Evolutionary conservation across 208 protist species (phyloP).

Genomic region (Leishmania arabica): DNA sequence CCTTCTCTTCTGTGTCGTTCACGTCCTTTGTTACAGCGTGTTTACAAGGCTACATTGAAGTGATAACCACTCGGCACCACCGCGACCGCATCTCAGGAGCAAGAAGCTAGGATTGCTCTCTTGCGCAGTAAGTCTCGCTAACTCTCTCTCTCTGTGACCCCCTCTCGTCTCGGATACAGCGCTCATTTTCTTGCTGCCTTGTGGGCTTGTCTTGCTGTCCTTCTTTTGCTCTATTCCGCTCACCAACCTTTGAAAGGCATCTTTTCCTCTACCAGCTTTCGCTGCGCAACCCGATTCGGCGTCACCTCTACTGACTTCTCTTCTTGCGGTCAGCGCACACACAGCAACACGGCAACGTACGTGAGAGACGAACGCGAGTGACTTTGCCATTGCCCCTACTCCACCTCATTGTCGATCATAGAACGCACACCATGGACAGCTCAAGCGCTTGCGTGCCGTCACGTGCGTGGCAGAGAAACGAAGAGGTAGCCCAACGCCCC

Average conservation of each 20-base stretch:
- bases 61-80: not conserved
- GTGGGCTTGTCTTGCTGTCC: not conserved
- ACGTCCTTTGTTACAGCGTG: not conserved
- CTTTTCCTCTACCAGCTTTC: not conserved
- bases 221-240: not conserved
- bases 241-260: not conserved
- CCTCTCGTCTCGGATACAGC: not conserved
- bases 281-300: not conserved
- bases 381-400: not conserved
- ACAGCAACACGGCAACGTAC: not conserved
- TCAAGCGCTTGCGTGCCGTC: not conserved
- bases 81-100: not conserved
- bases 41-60: not conserved
- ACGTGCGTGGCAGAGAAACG: slow-evolving; percentile 1
- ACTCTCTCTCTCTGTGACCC: not conserved
- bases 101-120: not conserved
- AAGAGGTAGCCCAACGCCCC: slow-evolving; percentile 4
- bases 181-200: not conserved
- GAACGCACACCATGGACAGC: not conserved
- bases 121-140: not conserved
- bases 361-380: not conserved
- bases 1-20: not conserved
- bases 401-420: not conserved
- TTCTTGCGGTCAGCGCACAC: not conserved
- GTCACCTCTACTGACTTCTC: not conserved